Conservation (phyloP, 805 yeast genomes). For the Metschnikowia hibisci region DNA sequence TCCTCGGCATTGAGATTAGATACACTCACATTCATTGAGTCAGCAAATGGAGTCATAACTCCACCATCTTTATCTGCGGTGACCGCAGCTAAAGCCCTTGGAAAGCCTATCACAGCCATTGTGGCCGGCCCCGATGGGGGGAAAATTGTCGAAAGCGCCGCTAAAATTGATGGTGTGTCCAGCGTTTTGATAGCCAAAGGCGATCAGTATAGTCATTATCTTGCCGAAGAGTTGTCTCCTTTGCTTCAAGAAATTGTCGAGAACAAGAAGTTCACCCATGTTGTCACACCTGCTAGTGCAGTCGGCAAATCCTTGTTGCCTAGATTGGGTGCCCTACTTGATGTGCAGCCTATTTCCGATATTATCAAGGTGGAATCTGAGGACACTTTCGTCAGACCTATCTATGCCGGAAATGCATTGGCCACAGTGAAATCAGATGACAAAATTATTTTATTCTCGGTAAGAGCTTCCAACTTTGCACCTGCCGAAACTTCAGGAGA, state of each 20-base stretch:
- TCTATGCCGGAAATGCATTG: conserved; percentile 92
- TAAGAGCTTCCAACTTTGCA: conserved; percentile 80
- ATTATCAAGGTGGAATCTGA: conserved; percentile 62
- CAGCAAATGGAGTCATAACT: conserved; percentile 49
- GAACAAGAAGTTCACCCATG: conserved; percentile 55
- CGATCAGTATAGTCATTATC: conserved; percentile 56
- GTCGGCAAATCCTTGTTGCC: conserved; percentile 86
- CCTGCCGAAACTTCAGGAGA: conserved; percentile 29
- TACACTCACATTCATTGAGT: conserved; percentile 76
- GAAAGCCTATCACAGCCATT: conserved; percentile 77
- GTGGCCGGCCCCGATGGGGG: conserved; percentile 64
- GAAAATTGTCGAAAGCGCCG: conserved; percentile 39
- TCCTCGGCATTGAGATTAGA: conserved; percentile 18
- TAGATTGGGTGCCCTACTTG: conserved; percentile 78
- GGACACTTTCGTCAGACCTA: conserved; percentile 83
- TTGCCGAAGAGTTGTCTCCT: conserved; percentile 83
- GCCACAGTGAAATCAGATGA: conserved; percentile 76
- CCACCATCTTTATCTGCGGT: conserved; percentile 70
- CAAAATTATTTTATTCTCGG: conserved; percentile 62
- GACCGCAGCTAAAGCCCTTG: conserved; percentile 72
- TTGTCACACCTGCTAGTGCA: conserved; percentile 78
- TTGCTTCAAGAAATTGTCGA: conserved; percentile 48
- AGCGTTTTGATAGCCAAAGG: conserved; percentile 59
- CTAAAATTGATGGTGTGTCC: conserved; percentile 50
- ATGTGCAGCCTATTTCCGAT: conserved; percentile 85